These are phyloP conservation scores for Phascolomyces articulosus DNA, from an alignment of 371 early-diverging fungal species.

Conservation along the genomic window DNA sequence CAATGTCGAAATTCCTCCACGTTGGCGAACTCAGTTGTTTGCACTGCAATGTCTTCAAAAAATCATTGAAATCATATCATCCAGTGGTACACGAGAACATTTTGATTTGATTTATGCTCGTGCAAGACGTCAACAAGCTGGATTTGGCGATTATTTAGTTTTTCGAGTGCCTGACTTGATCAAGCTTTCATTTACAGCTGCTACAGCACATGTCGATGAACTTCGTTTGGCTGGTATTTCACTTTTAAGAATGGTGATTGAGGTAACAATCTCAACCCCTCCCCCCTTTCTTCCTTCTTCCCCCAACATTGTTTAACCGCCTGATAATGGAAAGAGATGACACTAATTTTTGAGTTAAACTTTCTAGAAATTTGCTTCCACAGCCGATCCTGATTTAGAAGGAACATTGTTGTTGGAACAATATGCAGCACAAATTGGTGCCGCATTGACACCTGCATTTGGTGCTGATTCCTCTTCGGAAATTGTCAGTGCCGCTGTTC, in stretches of 20 bases:
- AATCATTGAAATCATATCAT: constrained; percentile 62
- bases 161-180: constrained; percentile 82
- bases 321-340: no score
- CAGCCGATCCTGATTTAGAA: constrained; percentile 81
- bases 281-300: no score
- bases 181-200: constrained; percentile 84
- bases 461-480: constrained; percentile 78
- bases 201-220: constrained; percentile 81
- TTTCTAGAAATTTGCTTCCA: constrained; percentile 59
- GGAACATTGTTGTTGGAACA: constrained; percentile 83
- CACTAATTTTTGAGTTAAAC: no score
- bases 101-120: constrained; percentile 73
- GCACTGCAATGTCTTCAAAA: constrained; percentile 78
- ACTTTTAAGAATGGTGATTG: constrained; percentile 73
- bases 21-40: constrained; percentile 89
- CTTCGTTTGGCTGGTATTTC: constrained; percentile 79
- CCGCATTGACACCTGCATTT: constrained; percentile 89
- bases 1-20: constrained; percentile 70
- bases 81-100: constrained; percentile 67
- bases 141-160: constrained; percentile 73
- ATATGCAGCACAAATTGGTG: constrained; percentile 90
- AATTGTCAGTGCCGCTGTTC: constrained; percentile 78
- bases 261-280: no score
- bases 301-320: no score
- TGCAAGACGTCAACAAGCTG: constrained; percentile 54